These are phyloP conservation scores for Hygrophorus russula DNA, from an alignment of 768 basidiomycete genomes.

Conservation along the genomic window DNA sequence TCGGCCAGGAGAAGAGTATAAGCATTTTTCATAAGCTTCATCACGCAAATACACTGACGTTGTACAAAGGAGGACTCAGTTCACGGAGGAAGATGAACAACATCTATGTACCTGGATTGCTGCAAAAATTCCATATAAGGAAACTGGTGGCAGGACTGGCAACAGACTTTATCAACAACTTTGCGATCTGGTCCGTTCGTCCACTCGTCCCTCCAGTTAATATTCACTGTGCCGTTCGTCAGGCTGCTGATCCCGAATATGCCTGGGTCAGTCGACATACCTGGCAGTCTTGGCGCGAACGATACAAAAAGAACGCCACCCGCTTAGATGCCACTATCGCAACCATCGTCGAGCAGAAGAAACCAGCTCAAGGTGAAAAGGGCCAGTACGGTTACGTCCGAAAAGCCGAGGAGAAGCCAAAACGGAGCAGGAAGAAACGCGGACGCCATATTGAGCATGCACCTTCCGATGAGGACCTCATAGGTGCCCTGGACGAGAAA, in stretches of 20 bases:
- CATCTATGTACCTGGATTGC: conserved; percentile 73
- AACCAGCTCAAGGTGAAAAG: conserved; percentile 59
- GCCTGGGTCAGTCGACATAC: conserved; percentile 76
- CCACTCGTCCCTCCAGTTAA: not conserved
- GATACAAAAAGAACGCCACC: conserved; percentile 73
- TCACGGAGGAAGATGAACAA: conserved; percentile 67
- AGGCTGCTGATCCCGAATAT: conserved; percentile 63
- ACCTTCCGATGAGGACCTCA: conserved; percentile 15
- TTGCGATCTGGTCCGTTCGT: conserved; percentile 47
- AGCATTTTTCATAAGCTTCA: conserved; percentile 6
- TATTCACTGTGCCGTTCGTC: conserved; percentile 2
- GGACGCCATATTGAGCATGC: conserved; percentile 18
- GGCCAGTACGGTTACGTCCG: conserved; percentile 80
- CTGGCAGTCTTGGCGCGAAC: conserved; percentile 85
- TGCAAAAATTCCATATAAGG: conserved; percentile 72
- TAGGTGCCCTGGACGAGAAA: conserved; percentile 11
- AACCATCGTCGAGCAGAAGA: conserved; percentile 57
- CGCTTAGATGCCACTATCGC: conserved; percentile 58
- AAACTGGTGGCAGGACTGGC: conserved; percentile 71
- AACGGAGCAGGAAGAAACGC: conserved; percentile 40
- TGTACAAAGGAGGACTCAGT: conserved; percentile 55
- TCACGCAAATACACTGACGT: not conserved
- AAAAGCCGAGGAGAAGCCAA: conserved; percentile 58
- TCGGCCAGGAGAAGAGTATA: conserved; percentile 72
- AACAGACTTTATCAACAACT: conserved; percentile 78